Percentiles rank a stretch among this genome's conserved stretches.
Evolutionary conservation across 2,329 filamentous ascomycete genomes (phyloP).

Genomic region (Talaromyces sp.): DNA sequence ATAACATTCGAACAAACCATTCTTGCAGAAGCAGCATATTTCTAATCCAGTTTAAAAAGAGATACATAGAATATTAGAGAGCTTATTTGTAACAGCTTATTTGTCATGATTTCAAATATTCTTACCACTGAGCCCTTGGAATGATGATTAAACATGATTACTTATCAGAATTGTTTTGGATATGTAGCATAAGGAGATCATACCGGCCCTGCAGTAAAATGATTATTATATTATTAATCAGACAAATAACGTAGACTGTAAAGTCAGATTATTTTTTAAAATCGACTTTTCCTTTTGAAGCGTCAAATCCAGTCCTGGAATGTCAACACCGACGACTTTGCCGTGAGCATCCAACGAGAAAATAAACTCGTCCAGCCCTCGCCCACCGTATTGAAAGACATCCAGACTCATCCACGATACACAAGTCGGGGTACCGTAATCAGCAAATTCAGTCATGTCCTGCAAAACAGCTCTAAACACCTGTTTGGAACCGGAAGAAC

Average conservation of each 20-base stretch:
- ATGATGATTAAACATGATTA: background rate
- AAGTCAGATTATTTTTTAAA: background rate
- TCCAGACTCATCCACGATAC: constrained; percentile 23
- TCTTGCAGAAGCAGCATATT: too few species aligned
- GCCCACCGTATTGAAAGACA: constrained; percentile 14
- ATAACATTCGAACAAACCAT: background rate
- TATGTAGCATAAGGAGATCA: background rate
- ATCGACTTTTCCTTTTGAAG: background rate
- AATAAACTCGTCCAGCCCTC: constrained; percentile 20
- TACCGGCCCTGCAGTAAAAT: background rate
- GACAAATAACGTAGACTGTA: background rate
- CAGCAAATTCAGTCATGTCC: constrained; percentile 18
- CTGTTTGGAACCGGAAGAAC: background rate
- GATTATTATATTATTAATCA: background rate
- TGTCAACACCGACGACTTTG: constrained; percentile 17
- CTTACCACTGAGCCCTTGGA: background rate
- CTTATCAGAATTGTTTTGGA: background rate
- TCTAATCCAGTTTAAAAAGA: background rate
- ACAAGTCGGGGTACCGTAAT: constrained; percentile 20
- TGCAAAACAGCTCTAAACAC: constrained; percentile 17
- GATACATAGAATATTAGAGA: too few species aligned
- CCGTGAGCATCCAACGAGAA: constrained; percentile 18
- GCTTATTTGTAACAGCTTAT: too few species aligned
- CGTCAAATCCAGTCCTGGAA: background rate
- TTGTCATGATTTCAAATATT: background rate